Percentiles rank a stretch among this genome's conserved stretches.
phyloP scores from a whole-genome alignment of 192 early-diverging fungal genomes.

The Paraglomus brasilianum region DNA sequence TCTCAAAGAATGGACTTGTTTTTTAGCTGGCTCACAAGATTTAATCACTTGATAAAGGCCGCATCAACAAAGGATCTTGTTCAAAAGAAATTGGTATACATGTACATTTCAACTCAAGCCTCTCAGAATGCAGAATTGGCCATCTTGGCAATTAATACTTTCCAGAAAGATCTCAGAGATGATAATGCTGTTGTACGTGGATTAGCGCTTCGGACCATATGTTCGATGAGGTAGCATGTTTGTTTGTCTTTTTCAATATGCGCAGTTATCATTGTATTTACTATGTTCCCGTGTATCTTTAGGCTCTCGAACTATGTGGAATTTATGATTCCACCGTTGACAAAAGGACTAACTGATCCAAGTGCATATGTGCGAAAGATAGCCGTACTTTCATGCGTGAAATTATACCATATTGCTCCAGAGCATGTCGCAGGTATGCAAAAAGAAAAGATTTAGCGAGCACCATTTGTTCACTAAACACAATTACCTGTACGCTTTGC shows the following conservation, averaged over 20 bases:
- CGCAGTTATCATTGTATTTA: not conserved
- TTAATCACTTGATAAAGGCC: constrained; percentile 18
- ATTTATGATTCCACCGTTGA: constrained; percentile 41
- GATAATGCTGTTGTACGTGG: constrained; percentile 38
- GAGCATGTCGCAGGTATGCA: constrained; percentile 39
- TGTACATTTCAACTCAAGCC: constrained; percentile 38
- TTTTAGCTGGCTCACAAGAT: not conserved
- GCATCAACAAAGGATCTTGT: constrained; percentile 42
- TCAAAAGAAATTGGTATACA: constrained; percentile 37
- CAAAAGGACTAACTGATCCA: constrained; percentile 36
- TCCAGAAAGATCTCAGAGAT: constrained; percentile 41
- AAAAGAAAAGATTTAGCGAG: not conserved
- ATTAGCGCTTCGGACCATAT: constrained; percentile 41
- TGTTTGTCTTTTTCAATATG: not conserved
- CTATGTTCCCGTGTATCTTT: not conserved
- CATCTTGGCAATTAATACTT: constrained; percentile 42
- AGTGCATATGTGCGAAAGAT: constrained; percentile 46
- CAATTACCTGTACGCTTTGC: too few species aligned
- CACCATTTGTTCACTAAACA: too few species aligned
- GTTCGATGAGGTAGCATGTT: constrained; percentile 38
- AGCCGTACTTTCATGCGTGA: constrained; percentile 38
- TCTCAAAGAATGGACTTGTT: not conserved
- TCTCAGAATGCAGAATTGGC: constrained; percentile 36
- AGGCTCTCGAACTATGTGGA: constrained; percentile 27
- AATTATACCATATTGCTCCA: constrained; percentile 39